Conservation (phyloP, 1,139 yeast species). For the Taphrina sp. region DNA sequence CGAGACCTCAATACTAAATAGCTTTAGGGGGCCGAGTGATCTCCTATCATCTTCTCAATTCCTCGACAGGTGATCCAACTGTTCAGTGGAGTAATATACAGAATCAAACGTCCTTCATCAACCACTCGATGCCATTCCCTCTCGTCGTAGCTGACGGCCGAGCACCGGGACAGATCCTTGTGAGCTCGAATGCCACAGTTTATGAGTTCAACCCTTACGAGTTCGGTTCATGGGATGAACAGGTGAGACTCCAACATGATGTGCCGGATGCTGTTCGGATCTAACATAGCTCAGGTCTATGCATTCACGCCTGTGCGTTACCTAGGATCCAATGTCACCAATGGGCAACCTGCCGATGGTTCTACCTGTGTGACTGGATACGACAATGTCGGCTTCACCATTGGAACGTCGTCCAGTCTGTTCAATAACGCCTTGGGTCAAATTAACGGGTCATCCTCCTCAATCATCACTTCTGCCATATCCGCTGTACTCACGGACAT, state of each 20-base stretch:
- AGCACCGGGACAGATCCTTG: slow-evolving; percentile 52
- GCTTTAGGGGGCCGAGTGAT: slow-evolving; percentile 91
- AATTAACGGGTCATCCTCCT: slow-evolving; percentile 28
- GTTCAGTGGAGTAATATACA: slow-evolving; percentile 65
- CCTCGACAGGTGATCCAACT: slow-evolving; percentile 57
- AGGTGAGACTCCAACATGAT: too few relatives aligned
- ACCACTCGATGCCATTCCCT: slow-evolving; percentile 77
- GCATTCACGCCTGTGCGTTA: slow-evolving; percentile 68
- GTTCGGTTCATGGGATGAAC: slow-evolving; percentile 83
- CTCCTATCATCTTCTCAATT: slow-evolving; percentile 63
- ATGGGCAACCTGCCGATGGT: slow-evolving; percentile 49
- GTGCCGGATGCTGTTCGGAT: too few relatives aligned
- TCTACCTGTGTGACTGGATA: slow-evolving; percentile 55
- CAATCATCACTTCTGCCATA: slow-evolving; percentile 51
- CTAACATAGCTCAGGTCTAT: too few relatives aligned
- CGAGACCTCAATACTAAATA: too few relatives aligned
- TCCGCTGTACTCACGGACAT: slow-evolving; percentile 40
- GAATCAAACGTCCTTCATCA: slow-evolving; percentile 52
- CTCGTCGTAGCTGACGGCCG: slow-evolving; percentile 75
- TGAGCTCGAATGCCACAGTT: slow-evolving; percentile 53
- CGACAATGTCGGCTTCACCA: slow-evolving; percentile 71
- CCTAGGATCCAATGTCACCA: slow-evolving; percentile 63
- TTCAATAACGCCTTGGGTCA: slow-evolving; percentile 40
- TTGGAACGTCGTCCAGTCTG: slow-evolving; percentile 70
- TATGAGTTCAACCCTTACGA: slow-evolving; percentile 81